Conservation (phyloP, 2,329 filamentous ascomycete genomes). For the Daldinia sp. region DNA sequence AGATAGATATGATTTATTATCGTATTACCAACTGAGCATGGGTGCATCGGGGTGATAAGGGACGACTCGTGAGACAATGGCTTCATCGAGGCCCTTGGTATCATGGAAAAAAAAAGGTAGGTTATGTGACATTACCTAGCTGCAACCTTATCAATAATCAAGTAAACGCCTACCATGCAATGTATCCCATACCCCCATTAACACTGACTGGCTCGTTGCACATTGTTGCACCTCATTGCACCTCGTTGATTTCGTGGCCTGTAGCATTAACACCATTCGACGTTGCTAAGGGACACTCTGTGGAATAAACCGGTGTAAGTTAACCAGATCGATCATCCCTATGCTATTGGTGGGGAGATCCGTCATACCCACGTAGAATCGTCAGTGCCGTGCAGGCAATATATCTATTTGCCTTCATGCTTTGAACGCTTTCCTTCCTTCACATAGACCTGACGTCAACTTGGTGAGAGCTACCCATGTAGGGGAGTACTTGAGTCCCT, state of each 20-base stretch:
- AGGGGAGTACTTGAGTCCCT: conserved; percentile 80
- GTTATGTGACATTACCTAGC: conserved; percentile 37
- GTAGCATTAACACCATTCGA: conserved; percentile 14
- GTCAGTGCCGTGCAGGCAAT: conserved; percentile 3
- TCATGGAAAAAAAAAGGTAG: conserved; percentile 25
- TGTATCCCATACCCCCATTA: conserved; percentile 34
- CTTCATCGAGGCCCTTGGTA: conserved; percentile 11
- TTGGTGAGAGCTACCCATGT: conserved; percentile 85
- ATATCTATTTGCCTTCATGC: conserved; percentile 53
- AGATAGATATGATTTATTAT: conserved; percentile 12
- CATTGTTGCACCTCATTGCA: conserved; percentile 10
- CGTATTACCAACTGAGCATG: conserved; percentile 16
- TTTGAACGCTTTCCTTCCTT: conserved; percentile 78
- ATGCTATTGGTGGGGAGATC: conserved; percentile 13
- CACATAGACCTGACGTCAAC: conserved; percentile 80
- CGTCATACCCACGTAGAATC: neutral
- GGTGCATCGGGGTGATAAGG: conserved; percentile 10
- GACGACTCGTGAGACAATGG: conserved; percentile 20
- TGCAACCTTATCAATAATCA: conserved; percentile 34
- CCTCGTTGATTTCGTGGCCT: conserved; percentile 12
- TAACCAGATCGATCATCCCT: neutral
- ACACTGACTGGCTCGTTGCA: conserved; percentile 23
- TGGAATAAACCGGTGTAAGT: conserved; percentile 15
- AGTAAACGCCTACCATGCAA: conserved; percentile 38
- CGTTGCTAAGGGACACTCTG: conserved; percentile 6